A percentile compares a stretch with the other conserved stretches of the same genome.
Conservation (phyloP, 78 protist species). For the Tieghemostelium lacteum region DNA sequence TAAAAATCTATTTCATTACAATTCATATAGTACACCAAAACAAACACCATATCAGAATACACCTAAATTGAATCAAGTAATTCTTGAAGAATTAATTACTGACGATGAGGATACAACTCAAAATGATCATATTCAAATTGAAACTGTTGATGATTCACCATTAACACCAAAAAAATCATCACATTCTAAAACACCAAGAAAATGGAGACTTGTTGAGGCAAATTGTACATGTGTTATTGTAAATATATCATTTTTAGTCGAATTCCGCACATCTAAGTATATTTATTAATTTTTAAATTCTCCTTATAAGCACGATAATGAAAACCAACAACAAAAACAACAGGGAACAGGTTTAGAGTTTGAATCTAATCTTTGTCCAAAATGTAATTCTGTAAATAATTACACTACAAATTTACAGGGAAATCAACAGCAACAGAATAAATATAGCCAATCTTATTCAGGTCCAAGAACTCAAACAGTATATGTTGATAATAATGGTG, state of each 20-base stretch:
- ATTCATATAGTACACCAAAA: background rate
- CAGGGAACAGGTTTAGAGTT: background rate
- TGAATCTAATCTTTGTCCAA: too few relatives aligned
- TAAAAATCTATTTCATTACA: background rate
- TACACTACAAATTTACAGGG: background rate
- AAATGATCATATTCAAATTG: background rate
- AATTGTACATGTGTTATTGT: conserved; percentile 62
- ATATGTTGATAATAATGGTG: background rate
- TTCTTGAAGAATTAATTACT: conserved; percentile 23
- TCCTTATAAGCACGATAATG: background rate
- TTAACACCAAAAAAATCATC: conserved; percentile 22
- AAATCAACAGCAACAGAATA: conserved; percentile 6
- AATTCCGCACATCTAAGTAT: background rate
- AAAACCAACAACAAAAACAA: background rate
- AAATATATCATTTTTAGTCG: background rate
- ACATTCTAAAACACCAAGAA: conserved; percentile 42
- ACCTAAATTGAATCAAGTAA: background rate
- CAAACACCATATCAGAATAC: background rate
- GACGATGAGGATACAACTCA: background rate
- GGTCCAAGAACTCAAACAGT: too few relatives aligned
- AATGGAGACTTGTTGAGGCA: conserved; percentile 77
- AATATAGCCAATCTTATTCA: background rate
- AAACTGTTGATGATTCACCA: conserved; percentile 21
- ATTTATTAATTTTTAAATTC: too few relatives aligned
- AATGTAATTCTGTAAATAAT: background rate